Conservation (phyloP, 768 basidiomycete genomes). For the Mycena galopus region DNA sequence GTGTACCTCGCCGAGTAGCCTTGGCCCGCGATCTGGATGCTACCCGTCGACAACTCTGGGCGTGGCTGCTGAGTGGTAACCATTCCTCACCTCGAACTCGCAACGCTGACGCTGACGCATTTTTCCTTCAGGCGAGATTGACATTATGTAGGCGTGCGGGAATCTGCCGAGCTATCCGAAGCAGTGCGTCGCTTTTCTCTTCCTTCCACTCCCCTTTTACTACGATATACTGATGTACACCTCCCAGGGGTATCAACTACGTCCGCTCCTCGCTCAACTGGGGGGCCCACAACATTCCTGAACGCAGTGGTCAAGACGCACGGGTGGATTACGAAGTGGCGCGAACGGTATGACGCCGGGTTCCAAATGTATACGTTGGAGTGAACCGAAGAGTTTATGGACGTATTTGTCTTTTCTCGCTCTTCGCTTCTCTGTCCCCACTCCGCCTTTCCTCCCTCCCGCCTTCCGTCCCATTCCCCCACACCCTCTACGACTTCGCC, state of each 20-base stretch:
- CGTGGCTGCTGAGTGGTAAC: constrained; percentile 69
- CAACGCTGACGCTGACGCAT: too few species aligned
- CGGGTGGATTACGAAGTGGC: constrained; percentile 80
- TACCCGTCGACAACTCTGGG: constrained; percentile 81
- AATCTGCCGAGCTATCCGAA: constrained; percentile 74
- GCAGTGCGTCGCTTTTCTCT: constrained; percentile 56
- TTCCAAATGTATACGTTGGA: constrained; percentile 90
- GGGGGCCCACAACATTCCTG: constrained; percentile 76
- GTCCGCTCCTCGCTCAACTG: constrained; percentile 81
- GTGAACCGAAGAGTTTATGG: constrained; percentile 88
- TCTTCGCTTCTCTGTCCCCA: too few species aligned
- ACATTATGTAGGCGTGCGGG: constrained; percentile 83
- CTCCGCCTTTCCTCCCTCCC: too few species aligned
- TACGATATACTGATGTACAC: background rate
- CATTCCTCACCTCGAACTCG: too few species aligned
- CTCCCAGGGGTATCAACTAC: constrained; percentile 69
- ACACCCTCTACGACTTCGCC: too few species aligned
- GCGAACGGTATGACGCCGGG: constrained; percentile 73
- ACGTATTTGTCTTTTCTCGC: constrained; percentile 45
- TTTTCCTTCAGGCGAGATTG: constrained; percentile 67
- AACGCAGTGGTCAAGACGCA: constrained; percentile 81
- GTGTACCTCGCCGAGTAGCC: constrained; percentile 68
- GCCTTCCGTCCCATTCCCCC: constrained; percentile 38
- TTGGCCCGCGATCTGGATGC: constrained; percentile 91
- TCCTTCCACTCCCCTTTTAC: background rate